A percentile compares a stretch with the other conserved stretches of the same genome.
phyloP scores from a whole-genome alignment of 306 rosid species.

The Corylus americana region DNA sequence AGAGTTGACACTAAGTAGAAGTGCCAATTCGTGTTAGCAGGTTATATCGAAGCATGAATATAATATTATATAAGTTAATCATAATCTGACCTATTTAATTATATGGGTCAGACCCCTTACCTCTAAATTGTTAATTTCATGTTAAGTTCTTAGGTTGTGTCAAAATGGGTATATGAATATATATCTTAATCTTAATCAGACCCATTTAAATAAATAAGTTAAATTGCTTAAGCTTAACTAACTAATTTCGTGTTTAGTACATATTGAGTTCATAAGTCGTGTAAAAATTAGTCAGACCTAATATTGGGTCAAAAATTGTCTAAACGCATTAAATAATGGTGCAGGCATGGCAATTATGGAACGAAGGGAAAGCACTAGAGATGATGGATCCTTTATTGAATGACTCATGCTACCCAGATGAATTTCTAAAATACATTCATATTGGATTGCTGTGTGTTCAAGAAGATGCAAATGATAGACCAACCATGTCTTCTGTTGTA shows the following conservation, averaged over 20 bases:
- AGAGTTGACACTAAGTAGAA: too few species aligned
- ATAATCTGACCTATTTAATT: too few species aligned
- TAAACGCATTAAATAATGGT: constrained; percentile 1
- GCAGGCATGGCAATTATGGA: constrained; percentile 53
- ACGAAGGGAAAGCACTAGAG: constrained; percentile 34
- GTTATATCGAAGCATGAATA: too few species aligned
- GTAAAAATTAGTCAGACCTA: neutral
- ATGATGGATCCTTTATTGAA: constrained; percentile 39
- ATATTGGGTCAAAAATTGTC: too few species aligned
- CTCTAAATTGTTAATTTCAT: too few species aligned
- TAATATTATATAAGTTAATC: too few species aligned
- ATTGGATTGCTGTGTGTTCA: constrained; percentile 55
- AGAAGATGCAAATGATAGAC: constrained; percentile 51
- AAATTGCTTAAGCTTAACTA: too few species aligned
- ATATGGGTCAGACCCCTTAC: too few species aligned
- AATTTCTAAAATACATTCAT: constrained; percentile 39
- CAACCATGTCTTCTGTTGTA: constrained; percentile 51
- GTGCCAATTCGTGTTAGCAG: too few species aligned
- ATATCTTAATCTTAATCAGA: too few species aligned
- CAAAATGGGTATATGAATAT: too few species aligned
- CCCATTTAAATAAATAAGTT: too few species aligned
- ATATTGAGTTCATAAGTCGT: neutral
- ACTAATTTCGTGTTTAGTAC: neutral
- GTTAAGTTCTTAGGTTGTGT: neutral
- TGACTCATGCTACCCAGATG: constrained; percentile 31